These are phyloP conservation scores for Wickerhamiella qilinensis DNA, from an alignment of 805 yeast genomes.

Conservation along the genomic window DNA sequence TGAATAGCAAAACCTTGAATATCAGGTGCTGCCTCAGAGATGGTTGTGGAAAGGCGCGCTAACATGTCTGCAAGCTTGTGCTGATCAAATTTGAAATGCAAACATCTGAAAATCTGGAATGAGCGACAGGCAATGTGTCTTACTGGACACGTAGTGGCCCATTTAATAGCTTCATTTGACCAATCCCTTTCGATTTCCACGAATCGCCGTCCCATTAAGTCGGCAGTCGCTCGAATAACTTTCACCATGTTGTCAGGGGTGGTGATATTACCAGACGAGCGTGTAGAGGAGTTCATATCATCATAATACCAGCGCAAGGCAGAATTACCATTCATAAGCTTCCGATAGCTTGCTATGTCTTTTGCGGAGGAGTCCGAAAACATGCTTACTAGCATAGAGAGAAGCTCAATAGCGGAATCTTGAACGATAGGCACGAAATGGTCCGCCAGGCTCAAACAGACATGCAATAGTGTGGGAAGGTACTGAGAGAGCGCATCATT, in stretches of 20 bases:
- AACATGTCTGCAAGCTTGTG: conserved; percentile 86
- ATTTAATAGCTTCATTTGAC: conserved; percentile 65
- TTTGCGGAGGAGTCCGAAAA: conserved; percentile 10
- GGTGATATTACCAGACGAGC: conserved; percentile 40
- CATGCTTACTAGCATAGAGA: conserved; percentile 47
- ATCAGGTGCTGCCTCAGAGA: conserved; percentile 75
- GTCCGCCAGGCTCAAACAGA: conserved; percentile 65
- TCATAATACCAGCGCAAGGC: conserved; percentile 65
- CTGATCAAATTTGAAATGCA: conserved; percentile 68
- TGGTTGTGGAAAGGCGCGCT: conserved; percentile 80
- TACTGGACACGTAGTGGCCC: conserved; percentile 98
- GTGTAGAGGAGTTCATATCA: conserved; percentile 47
- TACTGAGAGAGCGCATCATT: conserved; percentile 43
- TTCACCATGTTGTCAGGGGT: conserved; percentile 78
- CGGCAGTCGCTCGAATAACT: conserved; percentile 46
- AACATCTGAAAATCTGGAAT: conserved; percentile 77
- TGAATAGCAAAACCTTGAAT: conserved; percentile 97
- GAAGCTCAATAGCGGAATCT: conserved; percentile 63
- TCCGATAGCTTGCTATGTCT: not conserved
- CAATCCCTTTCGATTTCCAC: conserved; percentile 29
- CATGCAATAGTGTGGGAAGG: conserved; percentile 62
- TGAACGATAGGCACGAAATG: conserved; percentile 75
- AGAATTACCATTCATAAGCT: not conserved
- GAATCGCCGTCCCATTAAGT: conserved; percentile 27
- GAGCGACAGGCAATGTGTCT: conserved; percentile 95